Evolutionary conservation across 768 basidiomycete species (phyloP).

Genomic region (Panaeolus papilionaceus): DNA sequence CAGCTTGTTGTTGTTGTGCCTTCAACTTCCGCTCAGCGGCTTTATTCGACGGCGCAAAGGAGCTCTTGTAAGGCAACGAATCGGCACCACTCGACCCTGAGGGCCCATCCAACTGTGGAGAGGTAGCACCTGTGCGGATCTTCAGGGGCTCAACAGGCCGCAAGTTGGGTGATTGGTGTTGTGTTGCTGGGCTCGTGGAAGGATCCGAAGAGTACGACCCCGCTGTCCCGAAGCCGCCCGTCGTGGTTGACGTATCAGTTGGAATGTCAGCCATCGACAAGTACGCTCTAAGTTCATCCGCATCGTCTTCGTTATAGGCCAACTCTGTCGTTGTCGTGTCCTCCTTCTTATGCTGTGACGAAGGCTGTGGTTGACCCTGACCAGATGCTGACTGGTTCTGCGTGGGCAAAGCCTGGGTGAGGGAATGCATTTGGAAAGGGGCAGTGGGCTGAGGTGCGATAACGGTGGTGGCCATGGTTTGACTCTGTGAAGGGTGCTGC

Average conservation of each 20-base stretch:
- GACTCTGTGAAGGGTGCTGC: neutral
- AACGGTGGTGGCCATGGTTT: slow-evolving; percentile 9
- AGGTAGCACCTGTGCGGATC: slow-evolving; percentile 34
- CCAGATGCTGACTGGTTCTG: neutral
- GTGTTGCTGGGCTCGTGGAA: slow-evolving; percentile 10
- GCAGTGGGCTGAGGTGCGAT: slow-evolving; percentile 10
- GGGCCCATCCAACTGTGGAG: slow-evolving; percentile 19
- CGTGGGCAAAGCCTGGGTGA: neutral
- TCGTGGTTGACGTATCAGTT: slow-evolving; percentile 38
- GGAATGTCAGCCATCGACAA: slow-evolving; percentile 58
- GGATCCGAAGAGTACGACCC: slow-evolving; percentile 1
- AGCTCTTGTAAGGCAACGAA: slow-evolving; percentile 68
- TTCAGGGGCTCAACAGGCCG: slow-evolving; percentile 42
- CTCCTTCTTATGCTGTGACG: slow-evolving; percentile 21
- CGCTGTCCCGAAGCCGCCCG: slow-evolving; percentile 20
- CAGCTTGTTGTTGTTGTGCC: slow-evolving; percentile 82
- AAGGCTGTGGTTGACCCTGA: slow-evolving; percentile 19
- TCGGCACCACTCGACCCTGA: slow-evolving; percentile 23
- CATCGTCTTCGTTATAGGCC: slow-evolving; percentile 25
- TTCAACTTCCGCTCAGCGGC: slow-evolving; percentile 88
- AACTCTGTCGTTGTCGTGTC: slow-evolving; percentile 24
- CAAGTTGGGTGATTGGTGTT: slow-evolving; percentile 2
- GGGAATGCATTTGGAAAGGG: slow-evolving; percentile 8
- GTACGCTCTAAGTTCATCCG: slow-evolving; percentile 67
- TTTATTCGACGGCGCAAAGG: slow-evolving; percentile 86